A percentile compares a stretch with the other conserved stretches of the same genome.
Evolutionary conservation across 495 filamentous ascomycete genomes (phyloP).

Genomic region (Apodospora peruviana): DNA sequence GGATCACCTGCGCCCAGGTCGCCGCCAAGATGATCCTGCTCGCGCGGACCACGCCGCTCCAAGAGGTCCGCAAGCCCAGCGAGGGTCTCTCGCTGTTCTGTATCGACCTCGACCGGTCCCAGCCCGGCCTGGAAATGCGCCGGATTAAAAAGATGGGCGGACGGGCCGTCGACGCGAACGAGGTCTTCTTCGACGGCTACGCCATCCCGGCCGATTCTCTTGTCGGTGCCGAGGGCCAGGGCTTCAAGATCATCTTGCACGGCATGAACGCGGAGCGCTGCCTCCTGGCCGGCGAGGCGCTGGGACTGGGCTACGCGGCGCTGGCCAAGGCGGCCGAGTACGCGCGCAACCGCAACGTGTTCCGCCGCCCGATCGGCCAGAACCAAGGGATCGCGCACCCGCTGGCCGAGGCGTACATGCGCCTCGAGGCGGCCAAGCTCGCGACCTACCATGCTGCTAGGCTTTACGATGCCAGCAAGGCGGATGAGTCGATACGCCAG

Average conservation of each 20-base stretch:
- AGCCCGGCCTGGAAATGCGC: constrained; percentile 56
- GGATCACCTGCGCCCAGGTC: constrained; percentile 76
- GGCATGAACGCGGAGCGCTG: constrained; percentile 83
- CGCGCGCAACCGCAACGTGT: constrained; percentile 63
- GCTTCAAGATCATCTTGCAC: constrained; percentile 72
- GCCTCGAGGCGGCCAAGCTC: constrained; percentile 72
- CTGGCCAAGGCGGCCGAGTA: constrained; percentile 60
- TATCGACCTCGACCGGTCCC: constrained; percentile 58
- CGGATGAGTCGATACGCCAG: constrained; percentile 51
- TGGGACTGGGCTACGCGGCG: constrained; percentile 71
- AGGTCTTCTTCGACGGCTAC: constrained; percentile 79
- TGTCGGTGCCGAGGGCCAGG: constrained; percentile 64
- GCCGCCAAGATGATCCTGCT: constrained; percentile 73
- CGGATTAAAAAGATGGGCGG: constrained; percentile 80
- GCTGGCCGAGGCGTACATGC: constrained; percentile 69
- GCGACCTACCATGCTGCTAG: constrained; percentile 73
- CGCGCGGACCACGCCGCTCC: constrained; percentile 63
- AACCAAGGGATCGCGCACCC: constrained; percentile 75
- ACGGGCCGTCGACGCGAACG: constrained; percentile 72
- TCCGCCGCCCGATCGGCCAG: constrained; percentile 64
- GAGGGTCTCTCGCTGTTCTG: constrained; percentile 73
- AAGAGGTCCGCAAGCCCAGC: constrained; percentile 58
- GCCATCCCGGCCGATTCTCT: constrained; percentile 52
- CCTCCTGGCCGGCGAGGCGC: constrained; percentile 69
- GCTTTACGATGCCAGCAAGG: constrained; percentile 57